Evolutionary conservation across 2,329 filamentous ascomycete genomes (phyloP).

Genomic region (Lomentospora prolificans): DNA sequence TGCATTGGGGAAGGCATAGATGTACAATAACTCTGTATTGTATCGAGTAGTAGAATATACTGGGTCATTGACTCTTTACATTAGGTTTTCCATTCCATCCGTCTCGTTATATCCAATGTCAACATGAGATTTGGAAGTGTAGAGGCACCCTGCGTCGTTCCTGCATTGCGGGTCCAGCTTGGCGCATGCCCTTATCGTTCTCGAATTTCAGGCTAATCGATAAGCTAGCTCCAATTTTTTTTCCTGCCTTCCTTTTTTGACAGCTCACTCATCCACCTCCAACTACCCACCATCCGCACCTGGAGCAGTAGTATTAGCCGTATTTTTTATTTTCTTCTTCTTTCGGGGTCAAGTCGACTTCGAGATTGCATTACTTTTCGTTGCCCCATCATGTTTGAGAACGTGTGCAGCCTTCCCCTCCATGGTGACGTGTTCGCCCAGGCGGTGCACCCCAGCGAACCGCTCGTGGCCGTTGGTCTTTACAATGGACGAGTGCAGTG

Average conservation of each 20-base stretch:
- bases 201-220: neutral
- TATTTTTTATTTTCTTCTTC: no score
- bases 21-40: constrained; percentile 9
- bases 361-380: neutral
- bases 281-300: constrained; percentile 1
- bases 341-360: no score
- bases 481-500: constrained; percentile 78
- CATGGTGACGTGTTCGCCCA: constrained; percentile 81
- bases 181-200: neutral
- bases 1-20: neutral
- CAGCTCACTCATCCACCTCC: neutral
- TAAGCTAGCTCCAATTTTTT: neutral
- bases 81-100: neutral
- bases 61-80: neutral
- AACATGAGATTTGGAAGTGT: no score
- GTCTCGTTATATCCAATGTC: neutral
- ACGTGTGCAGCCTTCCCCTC: constrained; percentile 80
- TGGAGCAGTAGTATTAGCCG: no score
- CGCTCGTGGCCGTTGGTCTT: constrained; percentile 77
- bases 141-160: neutral
- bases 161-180: neutral
- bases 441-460: constrained; percentile 73
- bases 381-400: constrained; percentile 67
- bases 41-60: neutral
- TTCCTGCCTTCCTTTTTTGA: no score